phyloP scores from a whole-genome alignment of 192 early-diverging fungal genomes.

The Backusella luteola region DNA sequence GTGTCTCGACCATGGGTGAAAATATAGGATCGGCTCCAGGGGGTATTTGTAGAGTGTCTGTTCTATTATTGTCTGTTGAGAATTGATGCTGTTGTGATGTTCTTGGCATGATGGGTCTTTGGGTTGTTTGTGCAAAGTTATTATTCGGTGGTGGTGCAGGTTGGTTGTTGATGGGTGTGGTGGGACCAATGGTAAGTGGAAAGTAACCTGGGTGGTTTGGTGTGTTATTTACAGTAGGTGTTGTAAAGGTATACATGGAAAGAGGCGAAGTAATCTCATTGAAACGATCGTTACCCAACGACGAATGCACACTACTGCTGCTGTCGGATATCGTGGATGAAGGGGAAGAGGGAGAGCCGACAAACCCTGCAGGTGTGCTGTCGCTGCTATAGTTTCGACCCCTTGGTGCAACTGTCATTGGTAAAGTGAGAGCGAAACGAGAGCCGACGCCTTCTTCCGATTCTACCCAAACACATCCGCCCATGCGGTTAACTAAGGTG shows the following conservation, averaged over 20 bases:
- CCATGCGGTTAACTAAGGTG: constrained; percentile 59
- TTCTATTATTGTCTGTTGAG: not conserved
- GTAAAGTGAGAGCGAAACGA: constrained; percentile 48
- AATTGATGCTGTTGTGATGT: not conserved
- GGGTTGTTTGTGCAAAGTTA: not conserved
- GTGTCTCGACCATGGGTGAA: not conserved
- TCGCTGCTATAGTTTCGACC: constrained; percentile 5
- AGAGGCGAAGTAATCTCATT: not conserved
- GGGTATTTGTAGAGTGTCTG: not conserved
- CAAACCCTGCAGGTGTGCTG: constrained; percentile 8
- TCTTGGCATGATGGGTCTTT: not conserved
- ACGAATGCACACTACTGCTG: constrained; percentile 17
- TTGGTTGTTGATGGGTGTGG: not conserved
- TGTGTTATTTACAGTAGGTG: not conserved
- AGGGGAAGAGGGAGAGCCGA: constrained; percentile 28
- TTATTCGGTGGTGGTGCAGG: not conserved
- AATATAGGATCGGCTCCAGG: not conserved
- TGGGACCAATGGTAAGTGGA: not conserved
- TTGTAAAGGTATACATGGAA: constrained; percentile 7
- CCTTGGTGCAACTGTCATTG: constrained; percentile 28
- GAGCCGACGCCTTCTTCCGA: constrained; percentile 52
- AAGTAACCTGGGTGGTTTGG: not conserved
- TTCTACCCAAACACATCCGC: constrained; percentile 59
- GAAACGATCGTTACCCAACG: not conserved
- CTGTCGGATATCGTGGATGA: constrained; percentile 29